Evolutionary conservation across 2,329 filamentous ascomycete genomes (phyloP), one percentile per base, ranked within the genome.

Genomic region (Metarhizium sp.): DNA sequence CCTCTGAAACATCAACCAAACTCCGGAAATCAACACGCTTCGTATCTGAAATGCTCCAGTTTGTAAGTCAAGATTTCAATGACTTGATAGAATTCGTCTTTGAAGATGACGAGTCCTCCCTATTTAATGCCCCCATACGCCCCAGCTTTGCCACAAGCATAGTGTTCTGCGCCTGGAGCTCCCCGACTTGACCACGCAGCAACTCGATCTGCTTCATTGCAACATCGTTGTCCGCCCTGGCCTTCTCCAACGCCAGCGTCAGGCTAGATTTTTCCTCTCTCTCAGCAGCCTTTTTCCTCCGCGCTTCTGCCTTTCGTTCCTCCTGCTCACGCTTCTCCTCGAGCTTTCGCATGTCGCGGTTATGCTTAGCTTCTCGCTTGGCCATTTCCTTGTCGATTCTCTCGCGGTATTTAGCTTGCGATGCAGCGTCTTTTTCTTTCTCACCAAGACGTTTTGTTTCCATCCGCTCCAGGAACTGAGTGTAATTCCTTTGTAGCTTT

Each of bases 341-440:
- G 2, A 88, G 71, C 67, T 85, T 86, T 59, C 73, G 73, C 49
- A 87, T 72, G 63, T 90, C 85, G 13, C 77, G 78, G 59, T 79
- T 77, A 61, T 85, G 84, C 61, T 84, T 86, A 38, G 84, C 84
- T 60, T 86, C 81, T 53, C 85, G 81, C 64, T 86, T 88, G 47
- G 80, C 79, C 0, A 85, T 66, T 59, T 87, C 83, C 50, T 73
- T 75, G 49, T 82, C 78, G 66, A 88, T 82, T 63, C 81, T 85
- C 64, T 86, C 82, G 34, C 79, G 77, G 7, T 83, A 74, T 66
- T 83, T 86, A 34, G 78, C 75, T 5, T 82, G 59, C 2, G 75
- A 73, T 1, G 73, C 68, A 51, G 72, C 73, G 49, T 85, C 80
- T 55, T 78, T 72, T 51, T 74, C 71, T 59, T 76, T 69, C 57